A percentile compares a stretch with the other conserved stretches of the same genome.
Conservation (phyloP, 2,329 filamentous ascomycete species). For the Xylariaceae sp. region DNA sequence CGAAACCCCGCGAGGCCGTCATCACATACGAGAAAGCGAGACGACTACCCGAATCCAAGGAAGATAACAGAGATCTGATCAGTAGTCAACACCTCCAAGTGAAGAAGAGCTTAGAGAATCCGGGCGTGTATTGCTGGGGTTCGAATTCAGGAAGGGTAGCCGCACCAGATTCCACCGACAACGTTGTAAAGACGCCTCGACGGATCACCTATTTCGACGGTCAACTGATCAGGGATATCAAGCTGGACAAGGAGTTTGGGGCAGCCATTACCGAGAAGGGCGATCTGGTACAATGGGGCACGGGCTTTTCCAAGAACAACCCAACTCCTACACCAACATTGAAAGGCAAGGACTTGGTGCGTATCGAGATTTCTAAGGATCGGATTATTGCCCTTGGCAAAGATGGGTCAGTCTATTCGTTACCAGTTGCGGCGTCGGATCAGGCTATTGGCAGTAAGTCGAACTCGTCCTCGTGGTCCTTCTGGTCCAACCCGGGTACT, state of each 20-base stretch:
- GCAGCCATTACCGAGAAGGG: slow-evolving; percentile 88
- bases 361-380: slow-evolving; percentile 79
- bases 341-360: slow-evolving; percentile 78
- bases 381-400: slow-evolving; percentile 80
- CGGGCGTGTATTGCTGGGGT: slow-evolving; percentile 93
- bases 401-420: slow-evolving; percentile 80
- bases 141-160: slow-evolving; percentile 85
- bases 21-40: slow-evolving; percentile 72
- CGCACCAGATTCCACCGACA: slow-evolving; percentile 80
- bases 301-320: slow-evolving; percentile 70
- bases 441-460: slow-evolving; percentile 69
- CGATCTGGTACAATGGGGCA: slow-evolving; percentile 91
- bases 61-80: slow-evolving; percentile 76
- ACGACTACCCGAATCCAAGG: slow-evolving; percentile 62
- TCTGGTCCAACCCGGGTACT: slow-evolving; percentile 62
- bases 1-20: slow-evolving; percentile 51
- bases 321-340: slow-evolving; percentile 73
- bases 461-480: slow-evolving; percentile 71
- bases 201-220: slow-evolving; percentile 84
- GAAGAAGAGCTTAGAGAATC: slow-evolving; percentile 78
- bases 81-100: slow-evolving; percentile 89
- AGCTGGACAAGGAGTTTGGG: slow-evolving; percentile 81
- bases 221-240: slow-evolving; percentile 82
- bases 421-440: slow-evolving; percentile 77
- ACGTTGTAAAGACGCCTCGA: slow-evolving; percentile 78